Evolutionary conservation across 2,329 filamentous ascomycete genomes (phyloP), one percentile per base, ranked within the genome.

Genomic region (Diaporthe longicolla): DNA sequence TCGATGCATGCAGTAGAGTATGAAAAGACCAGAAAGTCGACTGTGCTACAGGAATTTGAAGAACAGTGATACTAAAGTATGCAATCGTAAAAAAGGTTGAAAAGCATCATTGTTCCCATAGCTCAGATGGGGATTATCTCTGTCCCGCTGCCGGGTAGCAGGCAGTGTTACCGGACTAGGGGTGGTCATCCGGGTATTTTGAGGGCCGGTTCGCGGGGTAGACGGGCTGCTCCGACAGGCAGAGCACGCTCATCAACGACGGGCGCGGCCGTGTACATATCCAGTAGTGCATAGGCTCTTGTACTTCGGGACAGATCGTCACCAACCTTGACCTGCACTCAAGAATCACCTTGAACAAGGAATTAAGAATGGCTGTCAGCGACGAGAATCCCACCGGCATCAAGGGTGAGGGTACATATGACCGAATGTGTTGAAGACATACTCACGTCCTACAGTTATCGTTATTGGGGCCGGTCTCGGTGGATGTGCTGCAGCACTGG

Each of bases 401-500:
- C 61, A 37, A 69, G 35, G 71, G 71, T 72, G 32, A 68, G 63
- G 13, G 7, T 35, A 9, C 13, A 0, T 17, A 4, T 7, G n/a
- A 7, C 26, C 21, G 2, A 40, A 40, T 0, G 7, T n/a, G 26
- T 17, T 9, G 13, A 35, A 3, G 19, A 24, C 1, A 29, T 37
- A 5, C 37, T 57, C 37, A 69, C 40, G 43, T 11, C 7, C 13
- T 54, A 7, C 76, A 86, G 86, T 85, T 45, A 85, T 87, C 37
- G 82, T 87, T 29, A 84, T 88, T n/a, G 86, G 86, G 24, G 86
- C 86, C 24, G 86, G 86, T 15, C 83, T 88, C 1, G 86, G 86
- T 10, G 86, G 86, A 17, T 87, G 86, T 76, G 86, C 85, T 1
- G 82, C 84, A 7, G 86, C 86, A n/a, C 81, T 87, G 32, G 86